Percentiles rank a stretch among this genome's conserved stretches.
phyloP scores from a whole-genome alignment of 2,329 filamentous ascomycete species.

The Apiospora koreana region DNA sequence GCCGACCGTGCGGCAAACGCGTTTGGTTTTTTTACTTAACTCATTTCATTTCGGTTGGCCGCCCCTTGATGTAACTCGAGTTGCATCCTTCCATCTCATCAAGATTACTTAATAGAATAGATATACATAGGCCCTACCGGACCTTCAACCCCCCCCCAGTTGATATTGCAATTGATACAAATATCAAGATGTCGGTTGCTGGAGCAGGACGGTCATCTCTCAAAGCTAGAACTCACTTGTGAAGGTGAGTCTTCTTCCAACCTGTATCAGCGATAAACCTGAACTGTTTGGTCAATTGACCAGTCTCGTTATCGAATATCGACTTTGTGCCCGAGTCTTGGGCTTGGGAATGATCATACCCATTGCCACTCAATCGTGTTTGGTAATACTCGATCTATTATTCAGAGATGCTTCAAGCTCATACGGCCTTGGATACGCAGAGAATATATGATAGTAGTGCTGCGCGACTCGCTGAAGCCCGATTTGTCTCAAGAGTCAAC shows the following conservation, averaged over 20 bases:
- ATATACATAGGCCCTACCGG: neutral
- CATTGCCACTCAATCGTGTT: neutral
- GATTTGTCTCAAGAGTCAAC: neutral
- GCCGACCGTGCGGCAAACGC: neutral
- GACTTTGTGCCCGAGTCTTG: neutral
- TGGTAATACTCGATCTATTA: neutral
- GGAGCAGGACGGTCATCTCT: neutral
- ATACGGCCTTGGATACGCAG: neutral
- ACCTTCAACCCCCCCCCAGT: neutral
- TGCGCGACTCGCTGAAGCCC: neutral
- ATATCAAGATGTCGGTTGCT: neutral
- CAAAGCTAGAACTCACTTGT: neutral
- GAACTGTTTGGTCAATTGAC: neutral
- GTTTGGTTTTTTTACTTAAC: neutral
- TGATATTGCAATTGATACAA: neutral
- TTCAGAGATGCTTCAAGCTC: neutral
- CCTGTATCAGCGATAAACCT: neutral
- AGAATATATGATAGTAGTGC: neutral
- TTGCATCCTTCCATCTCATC: neutral
- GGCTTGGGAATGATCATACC: neutral
- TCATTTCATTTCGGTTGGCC: neutral
- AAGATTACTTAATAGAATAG: neutral
- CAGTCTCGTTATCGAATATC: neutral
- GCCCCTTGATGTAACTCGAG: neutral
- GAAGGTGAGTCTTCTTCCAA: neutral